Percentiles rank a stretch among this genome's conserved stretches.
phyloP scores from a whole-genome alignment of 129 eudicot species.

The Heracleum sosnowskyi region DNA sequence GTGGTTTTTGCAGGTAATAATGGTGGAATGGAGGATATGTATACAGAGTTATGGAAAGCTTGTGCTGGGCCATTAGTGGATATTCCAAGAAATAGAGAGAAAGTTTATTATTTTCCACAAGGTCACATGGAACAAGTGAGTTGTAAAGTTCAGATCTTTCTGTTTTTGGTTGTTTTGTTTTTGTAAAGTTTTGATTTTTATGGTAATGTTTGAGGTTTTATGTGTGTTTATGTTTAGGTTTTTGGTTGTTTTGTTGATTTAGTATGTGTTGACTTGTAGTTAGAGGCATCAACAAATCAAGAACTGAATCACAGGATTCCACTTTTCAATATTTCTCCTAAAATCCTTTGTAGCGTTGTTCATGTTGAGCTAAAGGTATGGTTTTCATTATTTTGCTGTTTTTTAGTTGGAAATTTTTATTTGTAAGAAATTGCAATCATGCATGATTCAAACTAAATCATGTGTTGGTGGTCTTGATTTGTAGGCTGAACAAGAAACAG shows the following conservation, averaged over 20 bases:
- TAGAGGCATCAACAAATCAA: constrained; percentile 89
- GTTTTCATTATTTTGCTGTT: not conserved
- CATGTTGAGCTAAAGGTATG: constrained; percentile 52
- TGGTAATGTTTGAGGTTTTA: constrained; percentile 12
- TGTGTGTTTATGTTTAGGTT: not conserved
- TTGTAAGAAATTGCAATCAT: not conserved
- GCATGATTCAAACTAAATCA: not conserved
- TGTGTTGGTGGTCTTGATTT: constrained; percentile 4
- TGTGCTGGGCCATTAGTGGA: constrained; percentile 97
- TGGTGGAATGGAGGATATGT: constrained; percentile 45
- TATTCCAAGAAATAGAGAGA: constrained; percentile 53
- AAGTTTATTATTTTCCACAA: constrained; percentile 84
- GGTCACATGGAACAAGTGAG: constrained; percentile 93
- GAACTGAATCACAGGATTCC: constrained; percentile 60
- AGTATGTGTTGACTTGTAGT: constrained; percentile 30
- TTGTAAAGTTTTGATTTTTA: constrained; percentile 11
- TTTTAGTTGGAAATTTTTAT: not conserved
- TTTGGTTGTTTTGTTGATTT: constrained; percentile 21
- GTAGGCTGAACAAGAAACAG: constrained; percentile 94
- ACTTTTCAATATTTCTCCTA: constrained; percentile 50
- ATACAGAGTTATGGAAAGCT: constrained; percentile 75
- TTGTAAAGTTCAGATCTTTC: constrained; percentile 23
- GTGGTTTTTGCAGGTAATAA: constrained; percentile 8
- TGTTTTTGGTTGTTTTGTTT: constrained; percentile 1
- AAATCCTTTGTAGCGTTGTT: constrained; percentile 75